Evolutionary conservation across 495 filamentous ascomycete species (phyloP).

Genomic region (Neurospora hispaniola): DNA sequence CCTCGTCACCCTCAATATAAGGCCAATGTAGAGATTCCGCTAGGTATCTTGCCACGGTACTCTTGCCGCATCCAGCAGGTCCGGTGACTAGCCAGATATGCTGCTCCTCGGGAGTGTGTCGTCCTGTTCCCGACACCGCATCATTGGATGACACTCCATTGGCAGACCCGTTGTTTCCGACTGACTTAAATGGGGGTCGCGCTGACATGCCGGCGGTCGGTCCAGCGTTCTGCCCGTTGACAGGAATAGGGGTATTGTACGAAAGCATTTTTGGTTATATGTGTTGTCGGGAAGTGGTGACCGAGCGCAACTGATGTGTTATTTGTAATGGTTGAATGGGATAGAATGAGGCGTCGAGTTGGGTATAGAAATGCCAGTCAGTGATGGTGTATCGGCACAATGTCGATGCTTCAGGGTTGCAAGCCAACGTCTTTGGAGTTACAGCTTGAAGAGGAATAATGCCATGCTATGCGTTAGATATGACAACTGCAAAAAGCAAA

Average conservation of each 20-base stretch:
- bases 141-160: conserved; percentile 19
- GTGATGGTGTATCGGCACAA: background rate
- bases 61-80: conserved; percentile 94
- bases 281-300: background rate
- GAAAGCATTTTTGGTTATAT: conserved; percentile 27
- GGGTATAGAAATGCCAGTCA: background rate
- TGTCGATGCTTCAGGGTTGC: background rate
- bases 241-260: conserved; percentile 28
- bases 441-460: background rate
- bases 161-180: conserved; percentile 15
- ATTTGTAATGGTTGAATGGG: background rate
- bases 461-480: background rate
- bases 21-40: conserved; percentile 59
- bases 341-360: background rate
- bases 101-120: conserved; percentile 35
- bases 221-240: conserved; percentile 24
- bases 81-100: conserved; percentile 98
- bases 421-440: background rate
- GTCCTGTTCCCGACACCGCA: conserved; percentile 13
- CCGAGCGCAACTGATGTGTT: background rate
- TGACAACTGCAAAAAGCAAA: background rate
- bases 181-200: conserved; percentile 18
- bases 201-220: conserved; percentile 23
- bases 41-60: conserved; percentile 74
- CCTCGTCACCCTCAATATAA: conserved; percentile 94